phyloP scores from a whole-genome alignment of 495 filamentous ascomycete genomes.

The Lophiostoma macrostomum region DNA sequence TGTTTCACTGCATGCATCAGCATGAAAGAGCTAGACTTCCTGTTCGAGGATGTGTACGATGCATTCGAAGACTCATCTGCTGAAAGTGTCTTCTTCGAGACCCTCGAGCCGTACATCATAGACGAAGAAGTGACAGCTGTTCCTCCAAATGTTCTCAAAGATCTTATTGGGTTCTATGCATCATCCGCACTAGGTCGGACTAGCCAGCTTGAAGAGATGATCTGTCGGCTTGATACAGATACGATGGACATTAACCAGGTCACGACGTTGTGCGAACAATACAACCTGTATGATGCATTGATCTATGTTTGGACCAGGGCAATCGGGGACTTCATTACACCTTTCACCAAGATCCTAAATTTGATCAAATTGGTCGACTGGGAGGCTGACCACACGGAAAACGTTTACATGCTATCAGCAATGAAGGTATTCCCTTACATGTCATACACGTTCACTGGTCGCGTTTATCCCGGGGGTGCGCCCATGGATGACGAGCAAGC shows the following conservation, averaged over 20 bases:
- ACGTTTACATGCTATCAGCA: conserved; percentile 56
- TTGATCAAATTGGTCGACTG: conserved; percentile 60
- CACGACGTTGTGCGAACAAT: conserved; percentile 82
- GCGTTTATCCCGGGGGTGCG: conserved; percentile 84
- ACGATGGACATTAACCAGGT: conserved; percentile 95
- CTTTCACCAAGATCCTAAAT: conserved; percentile 77
- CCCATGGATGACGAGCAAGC: conserved; percentile 65
- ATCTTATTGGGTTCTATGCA: conserved; percentile 76
- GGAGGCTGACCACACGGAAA: conserved; percentile 46
- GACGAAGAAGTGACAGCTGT: conserved; percentile 70
- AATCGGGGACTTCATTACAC: conserved; percentile 83
- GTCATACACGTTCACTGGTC: conserved; percentile 85
- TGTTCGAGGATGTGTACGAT: conserved; percentile 88
- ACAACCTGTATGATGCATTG: conserved; percentile 89
- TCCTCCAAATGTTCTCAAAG: conserved; percentile 82
- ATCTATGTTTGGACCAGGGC: conserved; percentile 97
- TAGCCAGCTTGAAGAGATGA: conserved; percentile 83
- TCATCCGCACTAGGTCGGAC: conserved; percentile 66
- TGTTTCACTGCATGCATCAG: conserved; percentile 79
- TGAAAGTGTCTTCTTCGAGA: conserved; percentile 76
- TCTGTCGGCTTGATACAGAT: conserved; percentile 84
- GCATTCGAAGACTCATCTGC: conserved; percentile 77
- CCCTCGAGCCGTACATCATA: conserved; percentile 79
- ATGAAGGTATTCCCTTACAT: conserved; percentile 94
- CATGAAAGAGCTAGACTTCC: conserved; percentile 71